Conservation (phyloP, 1,139 yeast genomes). For the Schizosaccharomyces versatilis region DNA sequence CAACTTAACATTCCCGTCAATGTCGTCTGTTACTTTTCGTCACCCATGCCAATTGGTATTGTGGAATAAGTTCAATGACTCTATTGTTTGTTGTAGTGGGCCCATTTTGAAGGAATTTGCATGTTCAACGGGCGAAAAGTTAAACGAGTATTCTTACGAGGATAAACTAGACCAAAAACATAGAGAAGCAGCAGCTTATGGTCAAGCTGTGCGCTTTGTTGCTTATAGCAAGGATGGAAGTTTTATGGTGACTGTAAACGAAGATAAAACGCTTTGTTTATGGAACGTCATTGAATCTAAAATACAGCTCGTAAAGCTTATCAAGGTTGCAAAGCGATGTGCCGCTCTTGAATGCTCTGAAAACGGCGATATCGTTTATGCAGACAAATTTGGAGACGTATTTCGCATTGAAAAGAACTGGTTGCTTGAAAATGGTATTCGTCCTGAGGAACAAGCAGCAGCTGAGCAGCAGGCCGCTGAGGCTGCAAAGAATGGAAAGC, state of each 20-base stretch:
- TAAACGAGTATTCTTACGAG: background rate
- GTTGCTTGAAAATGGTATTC: background rate
- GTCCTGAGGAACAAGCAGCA: background rate
- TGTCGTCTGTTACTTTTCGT: background rate
- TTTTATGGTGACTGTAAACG: slow-evolving; percentile 5
- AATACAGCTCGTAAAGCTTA: slow-evolving; percentile 15
- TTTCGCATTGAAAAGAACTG: slow-evolving; percentile 22
- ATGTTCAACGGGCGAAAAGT: background rate
- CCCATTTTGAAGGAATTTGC: background rate
- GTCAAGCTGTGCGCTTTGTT: background rate
- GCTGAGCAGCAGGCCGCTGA: slow-evolving; percentile 9
- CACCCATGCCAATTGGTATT: background rate
- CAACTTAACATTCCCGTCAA: background rate
- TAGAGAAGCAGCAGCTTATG: slow-evolving; percentile 3
- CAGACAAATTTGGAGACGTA: slow-evolving; percentile 97
- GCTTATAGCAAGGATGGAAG: background rate
- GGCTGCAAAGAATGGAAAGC: slow-evolving; percentile 16
- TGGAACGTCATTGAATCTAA: slow-evolving; percentile 4
- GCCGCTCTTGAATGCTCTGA: slow-evolving; percentile 46
- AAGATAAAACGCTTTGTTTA: slow-evolving; percentile 6
- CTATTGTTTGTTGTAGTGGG: background rate
- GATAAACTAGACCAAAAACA: background rate
- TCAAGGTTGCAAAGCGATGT: slow-evolving; percentile 73
- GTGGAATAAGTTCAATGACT: background rate
- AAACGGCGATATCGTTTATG: slow-evolving; percentile 35